Evolutionary conservation across 208 protist species (phyloP), one percentile per base, ranked within the genome.

Genomic region (Endotrypanum monterogeii): DNA sequence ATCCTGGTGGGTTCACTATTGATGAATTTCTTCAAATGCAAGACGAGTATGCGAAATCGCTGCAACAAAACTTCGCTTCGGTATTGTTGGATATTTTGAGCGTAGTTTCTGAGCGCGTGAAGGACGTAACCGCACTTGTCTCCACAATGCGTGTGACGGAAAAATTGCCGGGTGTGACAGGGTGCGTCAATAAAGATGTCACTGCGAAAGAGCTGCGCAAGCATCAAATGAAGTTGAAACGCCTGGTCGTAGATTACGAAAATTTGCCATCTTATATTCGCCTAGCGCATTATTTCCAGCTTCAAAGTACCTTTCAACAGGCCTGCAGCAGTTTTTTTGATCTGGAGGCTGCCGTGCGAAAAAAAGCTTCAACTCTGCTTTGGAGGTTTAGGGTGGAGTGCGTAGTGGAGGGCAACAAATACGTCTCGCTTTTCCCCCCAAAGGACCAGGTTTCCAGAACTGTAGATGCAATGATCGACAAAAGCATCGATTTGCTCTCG

Each of bases 161-260:
- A 20, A 86, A 86, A 35, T 37, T 67, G 18, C 71, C 81, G 4
- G 83, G 74, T 30, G 77, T 80, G 7, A 78, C 84, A 30, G 89
- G 91, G n/a, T 86, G 84, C 52, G 96, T 97, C 46, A 96, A 92
- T 50, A 97, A 95, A 85, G 90, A 96, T 60, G 87, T 95, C 46
- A 83, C 84, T 16, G 82, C 88, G 44, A 73, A 84, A 30, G 84
- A 96, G 56, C 78, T 94, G 50, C 83, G 76, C 44, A 78, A 89
- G 60, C 41, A 71, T 41, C 83, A 93, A 74, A 84, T 87, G 61
- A 76, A 85, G 37, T 83, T 93, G n/a, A 98, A 98, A 57, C 80
- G 85, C 0, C 84, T 91, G 23, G 82, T 95, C n/a, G 89, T 95
- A 2, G 87, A 95, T 55, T 92, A 96, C 71, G 80, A 86, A 69